Percentiles rank a stretch among this genome's conserved stretches.
These are phyloP conservation scores for Tuctoria greenei DNA, from an alignment of 176 grass and related monocot species.

Conservation along the genomic window DNA sequence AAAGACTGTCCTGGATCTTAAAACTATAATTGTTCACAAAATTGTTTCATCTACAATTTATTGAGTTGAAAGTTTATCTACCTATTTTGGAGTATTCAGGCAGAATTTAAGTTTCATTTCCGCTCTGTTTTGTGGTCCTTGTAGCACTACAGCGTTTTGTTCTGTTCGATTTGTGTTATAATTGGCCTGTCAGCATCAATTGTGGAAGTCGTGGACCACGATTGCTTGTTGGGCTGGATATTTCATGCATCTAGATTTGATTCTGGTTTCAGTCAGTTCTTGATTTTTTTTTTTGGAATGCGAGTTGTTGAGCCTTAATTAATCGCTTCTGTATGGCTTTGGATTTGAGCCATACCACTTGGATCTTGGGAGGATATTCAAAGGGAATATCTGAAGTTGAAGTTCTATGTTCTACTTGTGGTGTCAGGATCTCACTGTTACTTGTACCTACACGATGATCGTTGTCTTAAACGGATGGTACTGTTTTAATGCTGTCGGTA, in stretches of 20 bases:
- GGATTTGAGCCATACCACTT: not conserved
- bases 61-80: not conserved
- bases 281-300: not conserved
- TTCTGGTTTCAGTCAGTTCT: not conserved
- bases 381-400: not conserved
- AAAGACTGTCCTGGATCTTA: too few species aligned
- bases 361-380: slow-evolving; percentile 25
- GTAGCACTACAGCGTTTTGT: not conserved
- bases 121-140: not conserved
- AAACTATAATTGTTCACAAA: not conserved
- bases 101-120: not conserved
- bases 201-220: not conserved
- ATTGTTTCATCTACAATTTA: not conserved
- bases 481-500: not conserved
- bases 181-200: too few species aligned
- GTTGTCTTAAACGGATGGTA: not conserved
- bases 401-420: not conserved
- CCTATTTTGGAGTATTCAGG: not conserved
- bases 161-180: slow-evolving; percentile 27
- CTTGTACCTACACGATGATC: not conserved
- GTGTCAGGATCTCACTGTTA: not conserved
- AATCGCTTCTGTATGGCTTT: not conserved
- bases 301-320: not conserved
- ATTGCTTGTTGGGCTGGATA: slow-evolving; percentile 28
- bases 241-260: slow-evolving; percentile 27